Evolutionary conservation across 345 rosid species (phyloP), one percentile per base, ranked within the genome.

Genomic region (Citrus cavaleriei): DNA sequence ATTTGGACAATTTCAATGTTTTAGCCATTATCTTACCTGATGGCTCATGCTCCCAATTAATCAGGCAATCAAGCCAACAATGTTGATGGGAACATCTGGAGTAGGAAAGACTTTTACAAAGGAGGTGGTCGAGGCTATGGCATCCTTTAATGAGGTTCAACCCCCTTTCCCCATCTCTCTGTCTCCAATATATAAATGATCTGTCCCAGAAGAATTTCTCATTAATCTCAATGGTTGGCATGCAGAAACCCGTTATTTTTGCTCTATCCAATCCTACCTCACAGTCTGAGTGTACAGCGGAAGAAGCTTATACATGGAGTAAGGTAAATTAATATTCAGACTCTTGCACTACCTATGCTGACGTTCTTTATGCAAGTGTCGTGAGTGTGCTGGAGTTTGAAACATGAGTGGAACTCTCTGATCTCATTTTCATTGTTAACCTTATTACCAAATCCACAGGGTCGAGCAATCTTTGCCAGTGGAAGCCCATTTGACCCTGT

Each of bases 221-320:
- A 40, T 76, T 46, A 7, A 72, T 58, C 66, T 81, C 37, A 10
- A 72, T 71, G 78, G 38, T 62, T 85, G 63, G 66, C 30, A 24
- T 84, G 82, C 89, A 96, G 99, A 96, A 84, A 87, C 99, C 99
- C 2, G 83, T 96, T 69, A 91, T 96, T 81, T 91, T 96, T 77
- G 95, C 99, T 79, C 93, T 96, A 55, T 96, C 99, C 58, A 96
- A 94, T 74, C 98, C 98, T 37, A 96, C 98, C 75, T 93, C 99
- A 37, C 98, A 94, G 82, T 91, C 98, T 1, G 99, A 96, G 82
- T 96, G 99, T 76, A 96, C 97, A 0, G 99, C 99, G 2, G 94
- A 93, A 83, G 94, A 96, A 88, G 99, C 99, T 71, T 96, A 96
- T 78, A 81, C 87, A 67, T 96, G 99, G 99, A 93, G 88, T 72